phyloP scores from a whole-genome alignment of 2,329 filamentous ascomycete species.

The Aaosphaeria pasadenensis region DNA sequence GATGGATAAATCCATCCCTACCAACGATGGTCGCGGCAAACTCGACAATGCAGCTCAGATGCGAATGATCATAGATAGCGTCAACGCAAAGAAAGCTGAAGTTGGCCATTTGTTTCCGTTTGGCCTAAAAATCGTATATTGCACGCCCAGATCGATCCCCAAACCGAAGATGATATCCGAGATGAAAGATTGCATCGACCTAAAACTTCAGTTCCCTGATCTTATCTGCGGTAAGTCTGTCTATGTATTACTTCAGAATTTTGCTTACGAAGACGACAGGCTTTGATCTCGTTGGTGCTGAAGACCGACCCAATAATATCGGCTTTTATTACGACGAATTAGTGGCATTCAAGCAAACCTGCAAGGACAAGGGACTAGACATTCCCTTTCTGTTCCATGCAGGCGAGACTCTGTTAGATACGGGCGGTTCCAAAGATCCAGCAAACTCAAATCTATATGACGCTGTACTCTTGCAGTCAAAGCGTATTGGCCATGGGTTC shows the following conservation, averaged over 20 bases:
- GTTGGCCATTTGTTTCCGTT: constrained; percentile 52
- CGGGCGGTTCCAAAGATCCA: constrained; percentile 59
- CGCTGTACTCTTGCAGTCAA: constrained; percentile 62
- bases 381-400: constrained; percentile 77
- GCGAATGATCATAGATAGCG: constrained; percentile 45
- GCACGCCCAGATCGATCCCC: constrained; percentile 62
- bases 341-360: constrained; percentile 54
- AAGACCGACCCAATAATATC: constrained; percentile 61
- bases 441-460: constrained; percentile 63
- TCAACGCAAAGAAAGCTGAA: constrained; percentile 46
- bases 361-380: constrained; percentile 46
- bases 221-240: constrained; percentile 60
- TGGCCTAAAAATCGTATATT: constrained; percentile 70
- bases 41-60: constrained; percentile 60
- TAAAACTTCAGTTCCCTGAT: constrained; percentile 56
- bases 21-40: constrained; percentile 51
- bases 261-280: constrained; percentile 39
- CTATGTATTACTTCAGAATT: constrained; percentile 5
- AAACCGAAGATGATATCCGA: constrained; percentile 48
- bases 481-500: constrained; percentile 73
- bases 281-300: constrained; percentile 66
- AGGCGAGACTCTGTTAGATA: constrained; percentile 66
- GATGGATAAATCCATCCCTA: constrained; percentile 62
- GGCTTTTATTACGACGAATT: constrained; percentile 59
- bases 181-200: constrained; percentile 59